Conservation (phyloP, 495 filamentous ascomycete species). For the Penicillium chermesinum region DNA sequence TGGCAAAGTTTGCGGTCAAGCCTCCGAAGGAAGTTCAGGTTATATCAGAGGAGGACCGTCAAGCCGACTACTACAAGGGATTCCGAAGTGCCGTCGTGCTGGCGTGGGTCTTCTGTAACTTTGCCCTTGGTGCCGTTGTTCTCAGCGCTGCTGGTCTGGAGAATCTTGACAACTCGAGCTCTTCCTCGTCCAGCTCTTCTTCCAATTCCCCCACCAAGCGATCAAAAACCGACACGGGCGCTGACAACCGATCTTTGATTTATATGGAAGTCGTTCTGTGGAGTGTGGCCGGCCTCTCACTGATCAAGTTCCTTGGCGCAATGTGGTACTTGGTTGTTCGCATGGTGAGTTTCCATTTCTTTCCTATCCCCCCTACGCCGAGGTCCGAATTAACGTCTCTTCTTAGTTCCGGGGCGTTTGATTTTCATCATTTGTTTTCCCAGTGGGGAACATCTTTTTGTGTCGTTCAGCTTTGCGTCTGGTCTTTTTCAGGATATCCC, state of each 20-base stretch:
- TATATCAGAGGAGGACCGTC: slow-evolving; percentile 64
- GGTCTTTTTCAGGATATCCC: slow-evolving; percentile 22
- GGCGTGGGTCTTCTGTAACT: slow-evolving; percentile 94
- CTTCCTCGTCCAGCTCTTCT: not conserved
- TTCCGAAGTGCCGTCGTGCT: slow-evolving; percentile 89
- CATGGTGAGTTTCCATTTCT: slow-evolving; percentile 47
- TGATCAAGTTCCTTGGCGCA: slow-evolving; percentile 86
- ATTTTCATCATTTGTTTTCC: slow-evolving; percentile 11
- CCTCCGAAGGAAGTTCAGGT: slow-evolving; percentile 59
- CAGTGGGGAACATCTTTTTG: slow-evolving; percentile 9
- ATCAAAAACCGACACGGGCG: slow-evolving; percentile 34
- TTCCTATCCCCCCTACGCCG: not conserved
- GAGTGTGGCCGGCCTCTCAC: slow-evolving; percentile 80
- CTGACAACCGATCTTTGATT: slow-evolving; percentile 56
- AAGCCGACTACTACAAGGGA: slow-evolving; percentile 98
- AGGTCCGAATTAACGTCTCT: slow-evolving; percentile 14
- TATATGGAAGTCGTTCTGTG: slow-evolving; percentile 91
- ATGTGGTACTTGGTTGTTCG: slow-evolving; percentile 93
- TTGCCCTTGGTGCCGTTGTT: slow-evolving; percentile 83
- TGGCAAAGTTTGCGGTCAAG: slow-evolving; percentile 67
- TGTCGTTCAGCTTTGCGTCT: slow-evolving; percentile 17
- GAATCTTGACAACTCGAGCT: slow-evolving; percentile 40
- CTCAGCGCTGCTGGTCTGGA: slow-evolving; percentile 78
- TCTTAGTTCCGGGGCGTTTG: slow-evolving; percentile 50
- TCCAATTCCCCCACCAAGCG: slow-evolving; percentile 11